Evolutionary conservation across 2,329 filamentous ascomycete genomes (phyloP).

Genomic region (Penicillium janthinellum): DNA sequence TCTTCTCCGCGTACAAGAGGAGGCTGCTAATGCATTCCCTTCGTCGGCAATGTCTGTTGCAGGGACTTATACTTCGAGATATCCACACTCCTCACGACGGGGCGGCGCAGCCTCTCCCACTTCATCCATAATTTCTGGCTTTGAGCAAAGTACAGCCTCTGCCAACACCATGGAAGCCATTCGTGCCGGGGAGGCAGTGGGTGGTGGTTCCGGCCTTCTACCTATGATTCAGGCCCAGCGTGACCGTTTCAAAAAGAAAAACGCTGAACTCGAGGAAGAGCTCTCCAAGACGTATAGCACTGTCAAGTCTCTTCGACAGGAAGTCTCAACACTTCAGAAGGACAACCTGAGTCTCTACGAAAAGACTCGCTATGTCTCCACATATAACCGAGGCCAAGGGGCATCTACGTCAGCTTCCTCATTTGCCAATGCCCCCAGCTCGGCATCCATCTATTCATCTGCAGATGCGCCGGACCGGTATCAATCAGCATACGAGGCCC

Average conservation of each 20-base stretch:
- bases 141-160: conserved; percentile 66
- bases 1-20: conserved; percentile 81
- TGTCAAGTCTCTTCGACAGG: conserved; percentile 83
- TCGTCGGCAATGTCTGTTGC: conserved; percentile 86
- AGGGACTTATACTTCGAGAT: conserved; percentile 82
- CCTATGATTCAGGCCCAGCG: conserved; percentile 98
- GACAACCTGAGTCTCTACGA: conserved; percentile 97
- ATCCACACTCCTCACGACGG: conserved; percentile 71
- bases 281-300: conserved; percentile 79
- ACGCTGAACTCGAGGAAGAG: conserved; percentile 85
- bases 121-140: conserved; percentile 97
- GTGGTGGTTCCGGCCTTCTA: conserved; percentile 81
- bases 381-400: conserved; percentile 75
- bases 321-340: conserved; percentile 88
- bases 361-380: conserved; percentile 94
- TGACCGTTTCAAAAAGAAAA: conserved; percentile 97
- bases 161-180: conserved; percentile 59
- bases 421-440: conserved; percentile 69
- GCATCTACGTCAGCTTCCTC: conserved; percentile 64
- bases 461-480: conserved; percentile 73
- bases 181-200: conserved; percentile 67
- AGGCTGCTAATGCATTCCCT: conserved; percentile 79
- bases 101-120: conserved; percentile 76
- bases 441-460: conserved; percentile 66
- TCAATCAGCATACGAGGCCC: conserved; percentile 88